Evolutionary conservation across 768 basidiomycete species (phyloP).

Genomic region (Podaxis pistillaris): DNA sequence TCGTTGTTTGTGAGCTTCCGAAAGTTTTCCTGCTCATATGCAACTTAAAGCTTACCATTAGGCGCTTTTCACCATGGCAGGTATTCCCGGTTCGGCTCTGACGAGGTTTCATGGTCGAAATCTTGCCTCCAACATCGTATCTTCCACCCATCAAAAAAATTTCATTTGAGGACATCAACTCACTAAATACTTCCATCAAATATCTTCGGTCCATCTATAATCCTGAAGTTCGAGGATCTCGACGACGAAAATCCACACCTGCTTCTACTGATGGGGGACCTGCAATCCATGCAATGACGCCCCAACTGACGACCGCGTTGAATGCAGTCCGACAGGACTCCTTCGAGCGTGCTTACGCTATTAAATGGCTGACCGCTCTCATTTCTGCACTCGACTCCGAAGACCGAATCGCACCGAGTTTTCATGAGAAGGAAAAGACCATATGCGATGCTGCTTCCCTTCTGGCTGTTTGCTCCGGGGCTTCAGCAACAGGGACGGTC

Average conservation of each 20-base stretch:
- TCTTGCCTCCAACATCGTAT: conserved; percentile 44
- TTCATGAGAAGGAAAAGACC: conserved; percentile 31
- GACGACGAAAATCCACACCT: conserved; percentile 29
- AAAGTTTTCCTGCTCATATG: background rate
- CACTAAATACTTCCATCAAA: conserved; percentile 42
- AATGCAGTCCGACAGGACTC: conserved; percentile 48
- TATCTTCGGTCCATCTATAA: conserved; percentile 57
- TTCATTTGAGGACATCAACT: conserved; percentile 27
- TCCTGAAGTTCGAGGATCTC: conserved; percentile 62
- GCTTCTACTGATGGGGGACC: background rate
- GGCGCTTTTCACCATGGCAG: background rate
- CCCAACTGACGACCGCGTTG: conserved; percentile 9
- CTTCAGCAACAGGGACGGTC: conserved; percentile 59
- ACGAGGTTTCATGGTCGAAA: background rate
- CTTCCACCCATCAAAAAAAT: conserved; percentile 56
- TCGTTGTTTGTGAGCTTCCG: background rate
- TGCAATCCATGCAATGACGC: background rate
- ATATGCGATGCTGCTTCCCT: conserved; percentile 57
- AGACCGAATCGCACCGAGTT: conserved; percentile 16
- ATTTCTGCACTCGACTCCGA: conserved; percentile 38
- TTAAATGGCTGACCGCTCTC: conserved; percentile 74
- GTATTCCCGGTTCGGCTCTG: background rate
- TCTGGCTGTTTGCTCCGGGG: conserved; percentile 62
- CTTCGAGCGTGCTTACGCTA: conserved; percentile 68
- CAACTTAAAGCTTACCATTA: background rate